A percentile compares a stretch with the other conserved stretches of the same genome.
These are phyloP conservation scores for Colletotrichum higginsianum DNA, from an alignment of 2,329 filamentous ascomycete species.

Conservation along the genomic window DNA sequence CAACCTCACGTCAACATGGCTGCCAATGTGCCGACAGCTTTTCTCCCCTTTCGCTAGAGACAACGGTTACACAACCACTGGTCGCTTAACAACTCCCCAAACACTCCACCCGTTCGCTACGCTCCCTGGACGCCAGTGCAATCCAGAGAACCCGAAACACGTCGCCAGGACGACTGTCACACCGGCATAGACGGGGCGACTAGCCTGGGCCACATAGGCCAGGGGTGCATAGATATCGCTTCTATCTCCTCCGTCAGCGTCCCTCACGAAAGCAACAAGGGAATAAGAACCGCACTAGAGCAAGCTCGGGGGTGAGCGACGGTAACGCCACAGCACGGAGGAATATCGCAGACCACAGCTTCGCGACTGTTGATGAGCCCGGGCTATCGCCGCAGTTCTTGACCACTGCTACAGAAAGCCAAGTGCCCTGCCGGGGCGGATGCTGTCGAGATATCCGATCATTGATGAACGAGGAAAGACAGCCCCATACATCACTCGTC, in stretches of 20 bases:
- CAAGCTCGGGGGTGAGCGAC: neutral
- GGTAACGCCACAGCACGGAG: neutral
- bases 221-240: neutral
- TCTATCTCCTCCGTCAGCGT: neutral
- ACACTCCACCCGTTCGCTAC: neutral
- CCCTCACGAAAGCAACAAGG: neutral
- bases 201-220: neutral
- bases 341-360: neutral
- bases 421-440: neutral
- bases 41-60: too few relatives aligned
- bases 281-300: neutral
- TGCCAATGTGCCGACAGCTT: too few relatives aligned
- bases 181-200: neutral
- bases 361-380: neutral
- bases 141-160: neutral
- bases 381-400: neutral
- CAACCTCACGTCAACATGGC: too few relatives aligned
- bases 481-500: too few relatives aligned
- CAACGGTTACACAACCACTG: neutral
- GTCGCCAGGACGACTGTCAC: neutral
- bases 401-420: neutral
- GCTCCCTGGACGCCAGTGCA: neutral
- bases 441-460: neutral
- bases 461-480: neutral
- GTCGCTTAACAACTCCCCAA: too few relatives aligned